Evolutionary conservation across 129 eudicot genomes (phyloP), one percentile per base, ranked within the genome.

Genomic region (Tagetes erecta): DNA sequence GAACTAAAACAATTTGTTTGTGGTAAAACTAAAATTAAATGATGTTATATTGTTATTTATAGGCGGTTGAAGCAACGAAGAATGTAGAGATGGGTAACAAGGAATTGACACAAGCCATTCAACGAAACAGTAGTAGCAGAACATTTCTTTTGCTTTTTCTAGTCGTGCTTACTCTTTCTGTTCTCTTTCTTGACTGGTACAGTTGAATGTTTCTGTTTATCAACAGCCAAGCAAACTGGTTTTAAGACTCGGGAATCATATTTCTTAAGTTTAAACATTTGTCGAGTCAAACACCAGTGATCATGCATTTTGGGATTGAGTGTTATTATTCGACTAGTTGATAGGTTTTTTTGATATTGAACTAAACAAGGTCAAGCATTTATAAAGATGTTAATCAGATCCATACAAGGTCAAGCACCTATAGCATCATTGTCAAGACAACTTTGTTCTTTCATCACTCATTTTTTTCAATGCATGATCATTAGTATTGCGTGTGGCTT

Each of bases 131-230:
- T 76, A 82, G 97, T 81, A 94, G 98, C 86, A 86, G 96, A 74
- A 88, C 93, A 0, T 90, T 94, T 68, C 92, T 94, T 66, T 62
- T 94, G 86, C 88, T 90, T 71, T 93, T 87, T 60, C 75, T 90
- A 8, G 70, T 81, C 80, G 96, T 93, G 36, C 87, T 93, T 52
- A 93, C 95, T 3, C 84, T 93, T 56, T 82, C 97, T 13, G 68
- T 90, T 82, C 86, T 93, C 41, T 93, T 93, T 79, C 90, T 93
- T 65, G 98, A 93, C 81, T 93, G 98, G 98, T 93, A 90, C 70
- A 87, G 82, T 70, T 92, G 52, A 58, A 8, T 58, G 39, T 58
- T 58, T 58, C 38, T 58, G 27, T 31, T 58, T 2, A 11, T 59
- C 65, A 33, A 53, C 34, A 4, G 9, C 10, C 27, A 20, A 20